Percentiles rank a stretch among this genome's conserved stretches.
phyloP scores from a whole-genome alignment of 108 stramenopile genomes.

The Parietichytrium sp. region DNA sequence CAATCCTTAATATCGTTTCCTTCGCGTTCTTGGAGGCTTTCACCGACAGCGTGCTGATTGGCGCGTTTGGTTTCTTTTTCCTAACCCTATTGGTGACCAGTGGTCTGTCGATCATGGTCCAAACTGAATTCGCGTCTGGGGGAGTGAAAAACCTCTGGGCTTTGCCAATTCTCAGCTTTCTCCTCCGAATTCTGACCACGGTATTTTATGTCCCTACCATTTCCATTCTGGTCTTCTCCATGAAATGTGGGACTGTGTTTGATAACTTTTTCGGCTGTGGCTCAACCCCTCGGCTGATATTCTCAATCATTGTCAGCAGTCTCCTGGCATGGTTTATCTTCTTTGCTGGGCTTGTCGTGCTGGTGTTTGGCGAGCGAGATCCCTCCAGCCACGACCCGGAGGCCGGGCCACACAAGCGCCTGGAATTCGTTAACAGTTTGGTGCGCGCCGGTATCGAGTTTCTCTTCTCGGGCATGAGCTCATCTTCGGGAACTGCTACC shows the following conservation, averaged over 20 bases:
- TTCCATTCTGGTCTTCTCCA: not conserved
- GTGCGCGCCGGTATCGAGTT: constrained; percentile 3
- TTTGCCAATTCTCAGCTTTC: not conserved
- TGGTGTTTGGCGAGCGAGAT: constrained; percentile 20
- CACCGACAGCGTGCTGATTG: not conserved
- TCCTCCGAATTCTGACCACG: not conserved
- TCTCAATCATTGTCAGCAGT: not conserved
- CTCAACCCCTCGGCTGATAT: not conserved
- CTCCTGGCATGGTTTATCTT: not conserved
- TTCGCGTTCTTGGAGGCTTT: constrained; percentile 4
- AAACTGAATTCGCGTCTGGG: constrained; percentile 2
- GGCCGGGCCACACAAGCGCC: constrained; percentile 20
- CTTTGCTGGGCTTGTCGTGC: constrained; percentile 1
- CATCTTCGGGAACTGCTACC: not conserved
- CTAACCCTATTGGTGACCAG: not conserved
- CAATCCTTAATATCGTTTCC: not conserved
- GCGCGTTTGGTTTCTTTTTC: not conserved
- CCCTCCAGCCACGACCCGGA: not conserved
- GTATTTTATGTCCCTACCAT: constrained; percentile 24
- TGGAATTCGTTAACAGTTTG: constrained; percentile 25
- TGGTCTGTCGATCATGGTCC: not conserved
- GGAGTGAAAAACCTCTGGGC: constrained; percentile 24
- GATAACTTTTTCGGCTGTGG: not conserved
- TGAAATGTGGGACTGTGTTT: not conserved
- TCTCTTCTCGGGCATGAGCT: not conserved